Conservation (phyloP, 768 basidiomycete genomes). For the Crassisporium funariophilum region DNA sequence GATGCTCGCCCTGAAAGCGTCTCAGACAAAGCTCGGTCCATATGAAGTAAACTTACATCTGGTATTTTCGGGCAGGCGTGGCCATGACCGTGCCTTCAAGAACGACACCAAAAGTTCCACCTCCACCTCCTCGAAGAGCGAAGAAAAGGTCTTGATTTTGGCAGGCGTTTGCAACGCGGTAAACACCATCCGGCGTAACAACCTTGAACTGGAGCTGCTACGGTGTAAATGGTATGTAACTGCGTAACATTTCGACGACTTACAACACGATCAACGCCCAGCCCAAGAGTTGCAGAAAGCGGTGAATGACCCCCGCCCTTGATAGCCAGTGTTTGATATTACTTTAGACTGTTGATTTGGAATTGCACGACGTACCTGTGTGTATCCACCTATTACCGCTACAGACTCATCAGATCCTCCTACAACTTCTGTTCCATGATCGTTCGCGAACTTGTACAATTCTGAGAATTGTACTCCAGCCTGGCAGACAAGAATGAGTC, state of each 20-base stretch:
- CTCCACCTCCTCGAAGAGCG: too few species aligned
- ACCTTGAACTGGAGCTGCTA: slow-evolving; percentile 48
- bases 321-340: background rate
- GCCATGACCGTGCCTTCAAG: slow-evolving; percentile 38
- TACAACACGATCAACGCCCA: slow-evolving; percentile 49
- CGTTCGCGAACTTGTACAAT: slow-evolving; percentile 45
- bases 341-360: too few species aligned
- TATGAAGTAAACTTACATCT: slow-evolving; percentile 12
- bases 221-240: background rate
- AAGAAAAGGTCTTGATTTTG: slow-evolving; percentile 54
- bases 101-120: slow-evolving; percentile 50
- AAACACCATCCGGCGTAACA: slow-evolving; percentile 52
- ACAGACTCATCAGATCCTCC: too few species aligned
- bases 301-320: slow-evolving; percentile 47
- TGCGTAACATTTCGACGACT: slow-evolving; percentile 2
- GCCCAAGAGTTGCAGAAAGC: slow-evolving; percentile 46
- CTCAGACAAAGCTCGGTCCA: background rate
- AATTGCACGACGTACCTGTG: too few species aligned
- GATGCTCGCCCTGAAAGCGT: slow-evolving; percentile 33
- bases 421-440: slow-evolving; percentile 45
- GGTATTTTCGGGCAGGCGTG: slow-evolving; percentile 29
- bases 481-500: slow-evolving; percentile 29
- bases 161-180: slow-evolving; percentile 46
- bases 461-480: slow-evolving; percentile 49
- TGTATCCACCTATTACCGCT: slow-evolving; percentile 49